A percentile compares a stretch with the other conserved stretches of the same genome.
These are phyloP conservation scores for Pulveroboletus sp. DNA, from an alignment of 768 basidiomycete genomes.

Conservation along the genomic window DNA sequence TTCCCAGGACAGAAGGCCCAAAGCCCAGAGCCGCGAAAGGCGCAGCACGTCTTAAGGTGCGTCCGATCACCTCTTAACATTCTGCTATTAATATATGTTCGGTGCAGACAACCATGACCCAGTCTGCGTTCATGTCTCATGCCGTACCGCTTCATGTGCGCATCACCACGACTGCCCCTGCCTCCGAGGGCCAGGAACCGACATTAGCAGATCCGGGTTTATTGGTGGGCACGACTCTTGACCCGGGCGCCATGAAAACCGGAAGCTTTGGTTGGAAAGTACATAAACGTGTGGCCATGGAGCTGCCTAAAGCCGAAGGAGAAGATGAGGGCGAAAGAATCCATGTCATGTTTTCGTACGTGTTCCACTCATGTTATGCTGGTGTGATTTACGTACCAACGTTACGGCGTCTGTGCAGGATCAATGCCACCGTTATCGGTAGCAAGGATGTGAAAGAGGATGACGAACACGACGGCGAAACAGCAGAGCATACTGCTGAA, in stretches of 20 bases:
- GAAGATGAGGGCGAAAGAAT: constrained; percentile 57
- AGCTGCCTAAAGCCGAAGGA: constrained; percentile 50
- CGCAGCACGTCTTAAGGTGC: constrained; percentile 46
- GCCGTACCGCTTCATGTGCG: constrained; percentile 69
- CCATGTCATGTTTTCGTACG: constrained; percentile 72
- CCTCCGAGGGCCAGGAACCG: constrained; percentile 29
- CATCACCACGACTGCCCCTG: constrained; percentile 64
- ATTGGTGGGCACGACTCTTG: constrained; percentile 53
- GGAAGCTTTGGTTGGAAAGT: constrained; percentile 89
- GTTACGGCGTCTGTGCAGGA: constrained; percentile 42
- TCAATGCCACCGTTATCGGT: constrained; percentile 75
- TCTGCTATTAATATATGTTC: constrained; percentile 2
- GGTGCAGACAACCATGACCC: constrained; percentile 43
- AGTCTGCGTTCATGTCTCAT: constrained; percentile 55
- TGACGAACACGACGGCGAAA: constrained; percentile 34
- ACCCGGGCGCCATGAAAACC: constrained; percentile 62
- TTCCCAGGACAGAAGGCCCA: constrained; percentile 42
- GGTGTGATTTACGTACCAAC: neutral
- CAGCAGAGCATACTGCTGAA: constrained; percentile 26
- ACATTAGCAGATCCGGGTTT: constrained; percentile 54
- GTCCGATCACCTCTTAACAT: constrained; percentile 2
- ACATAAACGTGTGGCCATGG: constrained; percentile 61
- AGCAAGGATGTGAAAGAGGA: constrained; percentile 55
- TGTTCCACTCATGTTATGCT: constrained; percentile 15
- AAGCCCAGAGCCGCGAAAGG: constrained; percentile 35